Evolutionary conservation across 139 green algal species (phyloP).

Genomic region (Monoraphidium neglectum): DNA sequence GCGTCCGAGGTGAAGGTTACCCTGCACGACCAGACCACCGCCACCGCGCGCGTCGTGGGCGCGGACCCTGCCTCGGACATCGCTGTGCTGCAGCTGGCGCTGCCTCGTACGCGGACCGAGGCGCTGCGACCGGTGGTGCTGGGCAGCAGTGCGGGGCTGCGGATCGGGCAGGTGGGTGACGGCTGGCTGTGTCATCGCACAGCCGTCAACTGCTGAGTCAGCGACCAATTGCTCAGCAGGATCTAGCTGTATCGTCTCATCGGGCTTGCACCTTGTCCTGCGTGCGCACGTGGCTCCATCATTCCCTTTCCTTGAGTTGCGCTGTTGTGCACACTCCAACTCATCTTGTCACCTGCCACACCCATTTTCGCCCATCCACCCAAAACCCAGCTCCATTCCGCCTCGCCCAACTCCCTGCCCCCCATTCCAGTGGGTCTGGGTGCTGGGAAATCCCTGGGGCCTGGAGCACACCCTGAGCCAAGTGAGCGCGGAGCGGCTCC

Average conservation of each 20-base stretch:
- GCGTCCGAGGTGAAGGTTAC: constrained; percentile 49
- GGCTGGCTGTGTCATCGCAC: background rate
- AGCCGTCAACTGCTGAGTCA: background rate
- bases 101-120: constrained; percentile 27
- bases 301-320: too few relatives aligned
- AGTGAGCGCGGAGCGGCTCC: constrained; percentile 11
- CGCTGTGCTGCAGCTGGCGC: constrained; percentile 69
- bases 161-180: constrained; percentile 77
- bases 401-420: too few relatives aligned
- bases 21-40: constrained; percentile 58
- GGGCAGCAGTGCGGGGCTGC: constrained; percentile 41
- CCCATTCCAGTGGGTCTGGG: too few relatives aligned
- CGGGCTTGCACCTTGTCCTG: too few relatives aligned
- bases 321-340: too few relatives aligned
- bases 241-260: too few relatives aligned
- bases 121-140: constrained; percentile 30
- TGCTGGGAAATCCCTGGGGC: constrained; percentile 78
- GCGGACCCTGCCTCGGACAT: constrained; percentile 74
- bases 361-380: too few relatives aligned
- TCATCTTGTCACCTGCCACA: too few relatives aligned
- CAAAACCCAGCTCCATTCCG: too few relatives aligned
- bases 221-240: too few relatives aligned
- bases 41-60: constrained; percentile 69
- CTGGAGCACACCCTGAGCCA: constrained; percentile 80
- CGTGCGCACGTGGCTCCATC: too few relatives aligned